Base-by-base conservation (phyloP, 495 filamentous ascomycete genomes). In the Aspergillus baeticus region DNA sequence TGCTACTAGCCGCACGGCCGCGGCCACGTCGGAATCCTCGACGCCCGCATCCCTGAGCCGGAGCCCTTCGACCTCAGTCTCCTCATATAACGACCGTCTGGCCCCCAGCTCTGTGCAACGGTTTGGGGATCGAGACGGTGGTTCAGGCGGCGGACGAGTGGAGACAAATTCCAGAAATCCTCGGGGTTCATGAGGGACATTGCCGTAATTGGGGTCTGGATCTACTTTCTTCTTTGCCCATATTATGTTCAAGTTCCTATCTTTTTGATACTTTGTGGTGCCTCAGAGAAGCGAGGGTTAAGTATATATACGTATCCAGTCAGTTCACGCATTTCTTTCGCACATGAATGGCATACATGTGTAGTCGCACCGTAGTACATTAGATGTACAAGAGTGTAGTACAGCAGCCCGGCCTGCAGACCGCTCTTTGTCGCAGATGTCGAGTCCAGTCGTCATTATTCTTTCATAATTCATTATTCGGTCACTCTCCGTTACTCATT, bases 51-150 rank as follows among this genome's bases (percentile, higher is more conserved):
- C 68, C 0, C 48, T 72, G 36, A 73, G 71, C 51, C 59, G 69
- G 31, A 72, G 63, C 18, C 63, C 68, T 0, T 73, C 72, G 0
- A 66, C 64, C 2, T 72, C 69, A 0, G 59, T 69, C 20, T 60
- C 67, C 10, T 63, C 67, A 36, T 60, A 62, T 37, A 50, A 55
- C 17, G 63, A 66, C 31, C 14, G 55, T 2, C 54, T 50, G 13
- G 44, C 50, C 4, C 55, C 29, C n/a, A 21, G 51, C 15, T 29
- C 63, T 3, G 64, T 57, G 61, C 62, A 43, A 18, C 57, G 51
- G 13, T 44, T 54, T 50, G 58, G 53, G 11, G 61, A 65, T 47
- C 44, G 55, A 1, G 45, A 63, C 11, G 59, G 61, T 38, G 61
- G 58, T 8, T 54, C 61, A 14, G 63, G 60, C 5, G 58, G 65